phyloP scores from a whole-genome alignment of 1,284 basidiomycete genomes.

The Tylopilus sp. region DNA sequence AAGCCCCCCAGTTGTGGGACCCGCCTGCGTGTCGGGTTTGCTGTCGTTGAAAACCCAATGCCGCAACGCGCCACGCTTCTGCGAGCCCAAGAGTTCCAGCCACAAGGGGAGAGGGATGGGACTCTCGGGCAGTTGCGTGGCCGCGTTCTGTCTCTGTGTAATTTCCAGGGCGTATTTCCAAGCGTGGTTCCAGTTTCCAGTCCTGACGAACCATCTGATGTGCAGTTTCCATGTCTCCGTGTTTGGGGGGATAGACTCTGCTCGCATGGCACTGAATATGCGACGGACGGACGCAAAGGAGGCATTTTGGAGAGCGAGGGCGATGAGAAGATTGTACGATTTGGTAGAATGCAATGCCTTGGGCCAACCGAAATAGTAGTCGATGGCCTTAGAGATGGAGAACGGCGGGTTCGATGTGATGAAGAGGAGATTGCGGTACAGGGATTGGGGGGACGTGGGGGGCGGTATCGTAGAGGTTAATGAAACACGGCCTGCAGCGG shows the following conservation, averaged over 20 bases:
- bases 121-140: neutral
- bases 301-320: slow-evolving; percentile 42
- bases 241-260: slow-evolving; percentile 37
- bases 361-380: slow-evolving; percentile 48
- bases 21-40: neutral
- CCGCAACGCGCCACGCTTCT: slow-evolving; percentile 34
- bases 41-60: slow-evolving; percentile 16
- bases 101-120: slow-evolving; percentile 45
- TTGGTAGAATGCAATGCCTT: slow-evolving; percentile 40
- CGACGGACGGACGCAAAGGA: slow-evolving; percentile 41
- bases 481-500: no score
- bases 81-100: slow-evolving; percentile 49
- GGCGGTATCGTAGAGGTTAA: slow-evolving; percentile 4
- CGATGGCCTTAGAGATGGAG: slow-evolving; percentile 40
- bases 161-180: slow-evolving; percentile 38
- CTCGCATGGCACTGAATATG: slow-evolving; percentile 42
- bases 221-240: slow-evolving; percentile 46
- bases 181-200: slow-evolving; percentile 48
- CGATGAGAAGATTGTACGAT: slow-evolving; percentile 54
- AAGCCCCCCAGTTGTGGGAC: neutral
- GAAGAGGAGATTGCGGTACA: slow-evolving; percentile 46
- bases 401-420: slow-evolving; percentile 32
- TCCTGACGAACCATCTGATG: slow-evolving; percentile 46
- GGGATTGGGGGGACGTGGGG: slow-evolving; percentile 29
- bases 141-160: slow-evolving; percentile 2